A percentile compares a stretch with the other conserved stretches of the same genome.
Conservation (phyloP, 2,329 filamentous ascomycete species). For the Aspergillus chevalieri region DNA sequence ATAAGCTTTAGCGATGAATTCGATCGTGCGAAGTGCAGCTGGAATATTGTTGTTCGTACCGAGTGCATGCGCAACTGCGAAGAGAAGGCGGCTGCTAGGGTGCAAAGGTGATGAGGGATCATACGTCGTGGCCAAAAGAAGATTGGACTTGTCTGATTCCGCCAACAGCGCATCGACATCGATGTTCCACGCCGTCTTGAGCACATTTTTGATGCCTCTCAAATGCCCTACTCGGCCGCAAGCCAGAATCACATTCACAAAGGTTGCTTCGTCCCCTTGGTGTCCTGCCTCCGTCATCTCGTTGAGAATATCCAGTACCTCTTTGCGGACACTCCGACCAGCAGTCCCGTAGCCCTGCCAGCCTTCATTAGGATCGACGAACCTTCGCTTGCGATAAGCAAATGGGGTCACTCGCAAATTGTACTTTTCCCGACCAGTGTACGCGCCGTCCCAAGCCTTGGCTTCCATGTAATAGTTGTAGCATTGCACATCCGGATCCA, state of each 20-base stretch:
- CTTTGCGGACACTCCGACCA: conserved; percentile 25
- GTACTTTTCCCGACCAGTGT: conserved; percentile 37
- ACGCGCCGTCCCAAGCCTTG: conserved; percentile 41
- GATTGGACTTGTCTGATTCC: conserved; percentile 24
- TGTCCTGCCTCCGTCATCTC: conserved; percentile 43
- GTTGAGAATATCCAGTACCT: conserved; percentile 39
- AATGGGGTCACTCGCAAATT: conserved; percentile 29
- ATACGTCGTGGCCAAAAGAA: conserved; percentile 36
- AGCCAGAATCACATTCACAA: conserved; percentile 48
- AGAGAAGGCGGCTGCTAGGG: conserved; percentile 56
- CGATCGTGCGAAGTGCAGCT: conserved; percentile 54
- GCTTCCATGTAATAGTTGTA: conserved; percentile 53
- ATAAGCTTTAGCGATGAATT: conserved; percentile 58
- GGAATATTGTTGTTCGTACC: conserved; percentile 60
- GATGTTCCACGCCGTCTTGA: conserved; percentile 52
- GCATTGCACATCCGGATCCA: conserved; percentile 44
- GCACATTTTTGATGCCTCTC: conserved; percentile 40
- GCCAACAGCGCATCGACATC: conserved; percentile 40
- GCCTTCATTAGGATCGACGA: conserved; percentile 9
- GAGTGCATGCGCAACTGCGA: conserved; percentile 62
- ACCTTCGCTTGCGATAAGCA: conserved; percentile 25
- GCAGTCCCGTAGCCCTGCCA: conserved; percentile 28
- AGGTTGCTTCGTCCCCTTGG: conserved; percentile 47
- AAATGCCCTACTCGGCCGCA: conserved; percentile 49
- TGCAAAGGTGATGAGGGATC: conserved; percentile 47